Conservation (phyloP, 2,329 filamentous ascomycete genomes). For the Pyrenophora tritici-repentis region DNA sequence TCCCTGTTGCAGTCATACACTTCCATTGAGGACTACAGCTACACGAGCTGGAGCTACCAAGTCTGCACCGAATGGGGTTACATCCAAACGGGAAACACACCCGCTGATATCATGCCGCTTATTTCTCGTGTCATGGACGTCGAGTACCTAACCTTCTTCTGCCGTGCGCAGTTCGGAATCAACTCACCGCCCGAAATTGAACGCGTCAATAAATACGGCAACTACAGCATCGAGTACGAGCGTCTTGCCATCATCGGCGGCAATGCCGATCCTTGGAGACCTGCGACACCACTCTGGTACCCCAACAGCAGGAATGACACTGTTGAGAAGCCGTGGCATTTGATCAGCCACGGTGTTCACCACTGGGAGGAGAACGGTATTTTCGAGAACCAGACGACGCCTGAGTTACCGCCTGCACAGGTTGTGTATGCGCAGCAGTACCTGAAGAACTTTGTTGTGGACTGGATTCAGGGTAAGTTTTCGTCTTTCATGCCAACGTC, state of each 20-base stretch:
- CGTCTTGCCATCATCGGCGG: constrained; percentile 80
- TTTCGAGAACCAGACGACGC: constrained; percentile 65
- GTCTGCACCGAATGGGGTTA: constrained; percentile 69
- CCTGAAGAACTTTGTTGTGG: constrained; percentile 65
- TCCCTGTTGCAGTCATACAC: constrained; percentile 34
- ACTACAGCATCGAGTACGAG: constrained; percentile 71
- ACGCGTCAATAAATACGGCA: constrained; percentile 76
- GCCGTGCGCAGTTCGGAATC: constrained; percentile 72
- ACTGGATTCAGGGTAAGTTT: constrained; percentile 62
- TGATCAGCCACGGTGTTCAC: constrained; percentile 76
- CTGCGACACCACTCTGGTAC: constrained; percentile 72
- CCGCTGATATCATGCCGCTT: constrained; percentile 66
- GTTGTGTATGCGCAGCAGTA: constrained; percentile 64
- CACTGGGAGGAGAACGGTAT: constrained; percentile 79
- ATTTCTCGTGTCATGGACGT: constrained; percentile 73
- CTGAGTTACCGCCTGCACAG: constrained; percentile 61
- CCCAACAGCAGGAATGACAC: constrained; percentile 64
- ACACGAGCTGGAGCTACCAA: constrained; percentile 62
- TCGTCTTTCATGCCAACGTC: background rate
- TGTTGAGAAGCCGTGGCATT: constrained; percentile 68
- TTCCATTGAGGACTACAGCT: constrained; percentile 21
- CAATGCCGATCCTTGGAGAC: constrained; percentile 78
- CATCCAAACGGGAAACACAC: constrained; percentile 74
- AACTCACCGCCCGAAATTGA: constrained; percentile 65
- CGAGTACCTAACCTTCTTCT: constrained; percentile 65